A percentile compares a stretch with the other conserved stretches of the same genome.
These are phyloP conservation scores for Aspergillus pseudonomiae DNA, from an alignment of 2,329 filamentous ascomycete species.

Conservation along the genomic window DNA sequence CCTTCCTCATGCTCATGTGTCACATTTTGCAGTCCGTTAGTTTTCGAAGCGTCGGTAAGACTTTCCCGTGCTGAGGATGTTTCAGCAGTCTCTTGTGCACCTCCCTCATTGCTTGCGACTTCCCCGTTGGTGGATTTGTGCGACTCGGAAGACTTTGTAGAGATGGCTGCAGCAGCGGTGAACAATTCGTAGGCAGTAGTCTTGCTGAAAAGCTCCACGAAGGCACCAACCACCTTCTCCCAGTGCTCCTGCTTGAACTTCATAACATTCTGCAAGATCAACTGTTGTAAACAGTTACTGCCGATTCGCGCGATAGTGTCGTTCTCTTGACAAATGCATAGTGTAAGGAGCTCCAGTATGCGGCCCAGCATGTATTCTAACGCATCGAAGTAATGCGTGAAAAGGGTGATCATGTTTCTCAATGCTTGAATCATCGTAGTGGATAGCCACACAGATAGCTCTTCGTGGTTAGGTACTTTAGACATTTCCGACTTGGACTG, in stretches of 20 bases:
- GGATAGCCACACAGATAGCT: conserved; percentile 96
- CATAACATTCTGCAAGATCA: conserved; percentile 93
- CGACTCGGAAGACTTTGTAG: conserved; percentile 31
- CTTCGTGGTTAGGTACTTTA: conserved; percentile 92
- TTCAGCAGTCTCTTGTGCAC: conserved; percentile 27
- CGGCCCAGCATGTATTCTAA: conserved; percentile 97
- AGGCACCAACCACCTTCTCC: conserved; percentile 91
- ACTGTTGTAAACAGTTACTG: conserved; percentile 94
- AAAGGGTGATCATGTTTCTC: conserved; percentile 96
- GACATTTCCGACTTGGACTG: conserved; percentile 96
- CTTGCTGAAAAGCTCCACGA: conserved; percentile 91
- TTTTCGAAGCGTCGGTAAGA: conserved; percentile 27
- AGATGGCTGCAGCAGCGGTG: conserved; percentile 68
- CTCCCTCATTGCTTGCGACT: conserved; percentile 27
- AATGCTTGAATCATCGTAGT: conserved; percentile 99
- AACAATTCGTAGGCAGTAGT: conserved; percentile 96
- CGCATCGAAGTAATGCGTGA: conserved; percentile 96
- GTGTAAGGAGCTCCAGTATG: conserved; percentile 89
- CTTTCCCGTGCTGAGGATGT: conserved; percentile 25
- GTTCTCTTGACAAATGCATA: conserved; percentile 99
- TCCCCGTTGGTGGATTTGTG: conserved; percentile 38
- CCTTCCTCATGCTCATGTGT: conserved; percentile 36
- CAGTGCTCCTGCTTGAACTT: conserved; percentile 89
- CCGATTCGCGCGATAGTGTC: conserved; percentile 97
- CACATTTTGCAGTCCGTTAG: conserved; percentile 33